Base-by-base conservation (phyloP, 1,284 basidiomycete species). In the Limonomyces culmigenus region DNA sequence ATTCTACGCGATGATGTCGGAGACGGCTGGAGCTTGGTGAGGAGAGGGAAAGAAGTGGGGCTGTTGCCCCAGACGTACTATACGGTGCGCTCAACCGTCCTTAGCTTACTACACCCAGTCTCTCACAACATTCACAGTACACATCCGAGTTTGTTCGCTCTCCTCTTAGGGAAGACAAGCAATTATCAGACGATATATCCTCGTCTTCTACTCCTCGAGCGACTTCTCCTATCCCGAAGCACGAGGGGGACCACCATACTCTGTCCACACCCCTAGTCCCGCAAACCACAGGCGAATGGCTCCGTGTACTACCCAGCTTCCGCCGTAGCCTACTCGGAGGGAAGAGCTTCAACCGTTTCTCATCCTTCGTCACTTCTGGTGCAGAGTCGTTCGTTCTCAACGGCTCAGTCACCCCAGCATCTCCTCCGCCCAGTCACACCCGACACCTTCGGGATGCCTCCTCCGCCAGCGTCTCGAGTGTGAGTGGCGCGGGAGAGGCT, bases 281-380 rank as follows among this genome's bases (percentile, higher is more conserved):
- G 5, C 79, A 83, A 45, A 63, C 63, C 32, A 84, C 80, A 0
- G 79, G 77, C n/a, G 78, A 83, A 51, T 77, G 76, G 41, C 8
- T 32, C 30, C 10, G 30, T 10, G 16, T 16, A 15, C 70, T 79
- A 43, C 74, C 78, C 2, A 79, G 67, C 52, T 76, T 83, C 45
- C 60, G 73, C 4, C 67, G 72, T 34, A 76, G 70, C 42, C 59
- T 86, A 0, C 66, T 87, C 1, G 74, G 81, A 17, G 78, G 80
- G 4, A 80, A 74, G 54, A 71, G 68, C 34, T 54, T 87, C 38
- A 86, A 88, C 50, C 65, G 84, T 14, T 88, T 87, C 56, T 83
- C 79, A 0, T 74, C 65, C 42, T 88, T 87, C 49, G 85, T 88
- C 15, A 83, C 78, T 2, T 81, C 74, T 41, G 84, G 85, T 29